Conservation (phyloP, 345 rosid genomes). For the Bretschneidera sinensis region DNA sequence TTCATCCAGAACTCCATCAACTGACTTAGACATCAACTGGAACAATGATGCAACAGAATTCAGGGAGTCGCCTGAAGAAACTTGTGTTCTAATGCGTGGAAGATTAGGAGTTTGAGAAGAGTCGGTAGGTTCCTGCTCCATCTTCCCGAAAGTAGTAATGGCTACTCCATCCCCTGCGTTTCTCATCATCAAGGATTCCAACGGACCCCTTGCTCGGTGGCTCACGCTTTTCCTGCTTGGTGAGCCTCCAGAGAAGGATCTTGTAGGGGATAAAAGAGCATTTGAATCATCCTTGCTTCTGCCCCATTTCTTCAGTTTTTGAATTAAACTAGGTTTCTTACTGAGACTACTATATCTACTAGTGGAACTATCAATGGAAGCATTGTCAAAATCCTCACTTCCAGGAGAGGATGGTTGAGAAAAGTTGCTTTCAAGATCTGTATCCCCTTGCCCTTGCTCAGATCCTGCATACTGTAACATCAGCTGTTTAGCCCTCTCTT, state of each 20-base stretch:
- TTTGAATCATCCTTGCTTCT: slow-evolving; percentile 80
- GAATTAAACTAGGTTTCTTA: slow-evolving; percentile 70
- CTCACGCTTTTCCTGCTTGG: slow-evolving; percentile 72
- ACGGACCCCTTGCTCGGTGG: slow-evolving; percentile 65
- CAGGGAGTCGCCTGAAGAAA: slow-evolving; percentile 46
- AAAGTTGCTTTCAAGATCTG: slow-evolving; percentile 78
- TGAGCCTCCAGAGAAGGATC: slow-evolving; percentile 70
- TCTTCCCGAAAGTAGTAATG: slow-evolving; percentile 74
- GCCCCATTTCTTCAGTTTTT: slow-evolving; percentile 90
- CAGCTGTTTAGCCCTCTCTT: slow-evolving; percentile 74
- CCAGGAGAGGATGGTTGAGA: slow-evolving; percentile 95
- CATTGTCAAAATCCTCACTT: slow-evolving; percentile 85
- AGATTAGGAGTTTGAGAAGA: slow-evolving; percentile 57
- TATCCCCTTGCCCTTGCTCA: slow-evolving; percentile 92
- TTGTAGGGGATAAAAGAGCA: slow-evolving; percentile 62
- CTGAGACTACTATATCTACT: slow-evolving; percentile 73
- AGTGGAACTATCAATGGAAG: slow-evolving; percentile 73
- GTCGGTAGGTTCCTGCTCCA: slow-evolving; percentile 53
- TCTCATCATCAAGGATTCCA: slow-evolving; percentile 84
- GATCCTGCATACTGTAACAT: slow-evolving; percentile 92
- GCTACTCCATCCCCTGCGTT: slow-evolving; percentile 78
- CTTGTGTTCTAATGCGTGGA: slow-evolving; percentile 52
- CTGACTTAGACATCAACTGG: slow-evolving; percentile 88
- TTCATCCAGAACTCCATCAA: slow-evolving; percentile 66
- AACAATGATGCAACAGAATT: slow-evolving; percentile 70